phyloP scores from a whole-genome alignment of 1,284 basidiomycete species.

The Fomitopsis palustris region DNA sequence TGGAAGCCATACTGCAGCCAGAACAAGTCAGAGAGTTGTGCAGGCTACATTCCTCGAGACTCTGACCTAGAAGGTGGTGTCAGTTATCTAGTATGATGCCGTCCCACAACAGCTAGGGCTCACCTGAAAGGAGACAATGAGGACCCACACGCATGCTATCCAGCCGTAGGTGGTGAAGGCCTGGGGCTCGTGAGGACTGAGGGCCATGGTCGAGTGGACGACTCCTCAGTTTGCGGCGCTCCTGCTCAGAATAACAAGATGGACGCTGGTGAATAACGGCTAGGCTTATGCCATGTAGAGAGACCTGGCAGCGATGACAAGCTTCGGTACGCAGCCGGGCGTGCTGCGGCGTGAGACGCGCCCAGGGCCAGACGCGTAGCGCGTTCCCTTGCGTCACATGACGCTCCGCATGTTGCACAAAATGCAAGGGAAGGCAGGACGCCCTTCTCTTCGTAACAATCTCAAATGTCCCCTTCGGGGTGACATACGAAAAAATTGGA shows the following conservation, averaged over 20 bases:
- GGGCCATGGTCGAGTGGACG: background rate
- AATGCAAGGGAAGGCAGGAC: background rate
- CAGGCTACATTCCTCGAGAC: background rate
- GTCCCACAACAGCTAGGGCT: background rate
- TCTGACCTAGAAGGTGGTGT: background rate
- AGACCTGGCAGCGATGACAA: too few species aligned
- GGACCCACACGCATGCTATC: constrained; percentile 59
- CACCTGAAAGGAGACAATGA: constrained; percentile 64
- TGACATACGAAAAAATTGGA: constrained; percentile 25
- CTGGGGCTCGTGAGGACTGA: constrained; percentile 17
- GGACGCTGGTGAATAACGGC: background rate
- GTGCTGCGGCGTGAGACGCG: background rate
- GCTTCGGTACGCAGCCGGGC: background rate
- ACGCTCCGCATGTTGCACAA: constrained; percentile 5
- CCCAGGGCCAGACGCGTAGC: background rate
- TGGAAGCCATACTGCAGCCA: constrained; percentile 71
- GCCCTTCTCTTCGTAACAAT: background rate
- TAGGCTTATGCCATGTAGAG: background rate
- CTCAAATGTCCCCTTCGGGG: constrained; percentile 17
- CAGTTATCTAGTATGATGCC: too few species aligned
- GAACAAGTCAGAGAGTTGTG: background rate
- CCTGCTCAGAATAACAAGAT: background rate
- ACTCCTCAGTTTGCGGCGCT: too few species aligned
- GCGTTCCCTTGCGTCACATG: background rate
- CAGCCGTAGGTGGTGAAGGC: constrained; percentile 60